Percentiles rank a stretch among this genome's conserved stretches.
phyloP scores from a whole-genome alignment of 1,284 basidiomycete genomes.

The Fomitopsis betulina region DNA sequence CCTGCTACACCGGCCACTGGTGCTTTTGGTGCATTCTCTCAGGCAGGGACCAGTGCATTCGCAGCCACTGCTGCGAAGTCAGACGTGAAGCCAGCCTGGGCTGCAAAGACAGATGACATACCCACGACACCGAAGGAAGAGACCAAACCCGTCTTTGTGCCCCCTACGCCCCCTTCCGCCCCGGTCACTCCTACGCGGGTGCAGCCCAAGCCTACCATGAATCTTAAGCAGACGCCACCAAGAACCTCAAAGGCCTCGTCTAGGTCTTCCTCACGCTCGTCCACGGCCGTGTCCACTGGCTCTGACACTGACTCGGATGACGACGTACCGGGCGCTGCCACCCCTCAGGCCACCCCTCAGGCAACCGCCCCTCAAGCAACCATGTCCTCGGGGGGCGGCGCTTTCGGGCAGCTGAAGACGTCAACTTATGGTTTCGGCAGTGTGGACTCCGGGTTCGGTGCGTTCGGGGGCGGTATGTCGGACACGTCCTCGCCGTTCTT shows the following conservation, averaged over 20 bases:
- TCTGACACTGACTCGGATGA: no score
- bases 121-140: background rate
- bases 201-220: background rate
- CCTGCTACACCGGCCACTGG: slow-evolving; percentile 1
- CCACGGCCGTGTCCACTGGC: background rate
- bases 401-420: slow-evolving; percentile 33
- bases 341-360: slow-evolving; percentile 13
- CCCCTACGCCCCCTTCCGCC: background rate
- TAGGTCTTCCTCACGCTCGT: background rate
- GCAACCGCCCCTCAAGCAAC: no score
- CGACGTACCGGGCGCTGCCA: slow-evolving; percentile 14
- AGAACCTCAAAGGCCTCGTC: background rate
- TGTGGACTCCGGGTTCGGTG: slow-evolving; percentile 37
- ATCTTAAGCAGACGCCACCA: no score
- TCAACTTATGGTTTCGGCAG: slow-evolving; percentile 33
- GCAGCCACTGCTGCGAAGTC: slow-evolving; percentile 14
- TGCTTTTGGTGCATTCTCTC: slow-evolving; percentile 27
- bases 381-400: slow-evolving; percentile 22
- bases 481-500: slow-evolving; percentile 50
- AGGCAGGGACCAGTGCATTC: slow-evolving; percentile 26
- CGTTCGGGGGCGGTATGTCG: slow-evolving; percentile 29
- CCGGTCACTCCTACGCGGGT: slow-evolving; percentile 10
- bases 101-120: slow-evolving; percentile 13
- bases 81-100: slow-evolving; percentile 22
- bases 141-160: background rate